These are phyloP conservation scores for Sugiyamaella grinbergsii DNA, from an alignment of 1,139 yeast species.

Conservation along the genomic window DNA sequence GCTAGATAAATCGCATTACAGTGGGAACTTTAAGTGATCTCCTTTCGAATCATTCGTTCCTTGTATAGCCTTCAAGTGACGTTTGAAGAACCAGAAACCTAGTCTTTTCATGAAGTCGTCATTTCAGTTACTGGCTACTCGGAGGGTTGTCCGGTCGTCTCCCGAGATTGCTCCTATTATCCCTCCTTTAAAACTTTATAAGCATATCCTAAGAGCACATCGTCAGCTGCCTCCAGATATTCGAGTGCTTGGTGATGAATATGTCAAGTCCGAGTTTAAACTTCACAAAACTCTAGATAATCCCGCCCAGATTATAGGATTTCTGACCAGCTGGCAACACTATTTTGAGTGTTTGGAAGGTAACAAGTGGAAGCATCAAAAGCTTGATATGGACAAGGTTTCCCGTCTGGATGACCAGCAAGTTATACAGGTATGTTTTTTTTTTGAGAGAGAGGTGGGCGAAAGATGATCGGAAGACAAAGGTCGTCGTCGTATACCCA, in stretches of 20 bases:
- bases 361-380: conserved; percentile 74
- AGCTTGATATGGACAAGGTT: conserved; percentile 63
- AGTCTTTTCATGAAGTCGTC: conserved; percentile 53
- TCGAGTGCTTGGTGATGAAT: conserved; percentile 80
- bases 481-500: too few relatives aligned
- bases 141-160: conserved; percentile 56
- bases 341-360: conserved; percentile 72
- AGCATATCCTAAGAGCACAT: conserved; percentile 81
- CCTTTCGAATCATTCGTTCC: too few relatives aligned
- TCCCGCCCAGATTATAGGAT: conserved; percentile 92
- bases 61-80: too few relatives aligned
- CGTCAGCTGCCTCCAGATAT: conserved; percentile 60
- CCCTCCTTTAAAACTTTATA: conserved; percentile 79
- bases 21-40: too few relatives aligned
- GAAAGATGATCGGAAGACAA: too few relatives aligned
- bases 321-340: conserved; percentile 89
- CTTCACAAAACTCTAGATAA: conserved; percentile 83
- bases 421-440: conserved; percentile 66
- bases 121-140: conserved; percentile 51
- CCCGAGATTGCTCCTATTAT: conserved; percentile 49
- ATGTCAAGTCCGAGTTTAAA: conserved; percentile 85
- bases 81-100: too few relatives aligned
- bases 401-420: conserved; percentile 91
- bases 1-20: not conserved
- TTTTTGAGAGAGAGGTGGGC: too few relatives aligned